phyloP scores from a whole-genome alignment of 2,329 filamentous ascomycete genomes.

The Penicillium rolfsii region DNA sequence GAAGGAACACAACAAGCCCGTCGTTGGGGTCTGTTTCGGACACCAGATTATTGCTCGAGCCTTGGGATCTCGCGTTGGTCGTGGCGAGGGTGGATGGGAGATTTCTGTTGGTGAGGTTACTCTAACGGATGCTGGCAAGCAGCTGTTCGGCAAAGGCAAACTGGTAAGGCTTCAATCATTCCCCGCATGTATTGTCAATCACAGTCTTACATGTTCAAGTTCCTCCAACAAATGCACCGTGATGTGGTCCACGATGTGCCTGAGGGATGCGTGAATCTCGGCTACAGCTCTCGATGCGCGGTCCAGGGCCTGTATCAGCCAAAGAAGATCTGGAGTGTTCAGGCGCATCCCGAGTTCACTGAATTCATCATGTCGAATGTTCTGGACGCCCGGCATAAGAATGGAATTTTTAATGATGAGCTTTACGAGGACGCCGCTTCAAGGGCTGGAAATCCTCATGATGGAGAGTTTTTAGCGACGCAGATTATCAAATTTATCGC shows the following conservation, averaged over 20 bases:
- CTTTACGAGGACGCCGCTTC: conserved; percentile 28
- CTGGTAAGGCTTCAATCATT: conserved; percentile 24
- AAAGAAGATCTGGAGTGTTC: conserved; percentile 47
- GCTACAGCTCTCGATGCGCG: conserved; percentile 47
- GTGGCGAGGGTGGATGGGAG: conserved; percentile 51
- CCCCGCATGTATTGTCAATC: background rate
- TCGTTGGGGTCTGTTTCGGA: conserved; percentile 55
- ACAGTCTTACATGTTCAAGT: conserved; percentile 18
- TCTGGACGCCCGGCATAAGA: conserved; percentile 26
- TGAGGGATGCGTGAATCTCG: conserved; percentile 46
- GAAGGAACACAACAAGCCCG: conserved; percentile 29
- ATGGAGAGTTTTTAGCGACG: conserved; percentile 27
- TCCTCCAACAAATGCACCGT: conserved; percentile 54
- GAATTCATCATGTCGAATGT: conserved; percentile 43
- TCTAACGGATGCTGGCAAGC: conserved; percentile 47
- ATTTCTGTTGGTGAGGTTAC: conserved; percentile 49
- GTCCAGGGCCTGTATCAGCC: conserved; percentile 52
- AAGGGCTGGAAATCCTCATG: conserved; percentile 25
- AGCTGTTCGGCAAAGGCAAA: conserved; percentile 41
- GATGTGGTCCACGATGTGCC: conserved; percentile 51
- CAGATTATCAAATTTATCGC: conserved; percentile 27
- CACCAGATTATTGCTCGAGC: conserved; percentile 55
- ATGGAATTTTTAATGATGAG: conserved; percentile 30
- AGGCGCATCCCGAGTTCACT: conserved; percentile 56
- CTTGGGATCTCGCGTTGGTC: conserved; percentile 42